phyloP scores from a whole-genome alignment of 331 rosid species.

The Spiraea crenata region DNA sequence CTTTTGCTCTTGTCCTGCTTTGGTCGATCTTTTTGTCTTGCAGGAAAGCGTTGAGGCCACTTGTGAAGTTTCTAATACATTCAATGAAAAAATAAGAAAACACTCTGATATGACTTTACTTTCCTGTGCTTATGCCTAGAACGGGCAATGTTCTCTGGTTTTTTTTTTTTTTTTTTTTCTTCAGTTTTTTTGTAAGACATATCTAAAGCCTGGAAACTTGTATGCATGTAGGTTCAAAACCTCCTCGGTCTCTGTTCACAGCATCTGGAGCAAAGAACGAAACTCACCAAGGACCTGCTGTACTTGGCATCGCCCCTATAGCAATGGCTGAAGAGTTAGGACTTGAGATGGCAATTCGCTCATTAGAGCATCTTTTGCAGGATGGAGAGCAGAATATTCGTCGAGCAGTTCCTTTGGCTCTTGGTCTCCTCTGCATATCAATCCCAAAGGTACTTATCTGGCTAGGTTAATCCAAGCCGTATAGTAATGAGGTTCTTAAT shows the following conservation, averaged over 20 bases:
- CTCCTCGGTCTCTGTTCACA: constrained; percentile 96
- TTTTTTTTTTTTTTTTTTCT: too few relatives aligned
- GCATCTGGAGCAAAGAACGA: constrained; percentile 98
- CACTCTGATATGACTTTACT: constrained; percentile 91
- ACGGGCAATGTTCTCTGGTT: constrained; percentile 73
- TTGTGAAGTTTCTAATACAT: constrained; percentile 93
- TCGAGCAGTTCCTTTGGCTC: constrained; percentile 94
- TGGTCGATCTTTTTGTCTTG: constrained; percentile 21
- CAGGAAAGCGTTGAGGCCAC: constrained; percentile 99
- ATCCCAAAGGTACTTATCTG: constrained; percentile 73
- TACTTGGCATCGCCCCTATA: constrained; percentile 97
- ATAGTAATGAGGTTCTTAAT: neutral
- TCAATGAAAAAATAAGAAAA: constrained; percentile 88
- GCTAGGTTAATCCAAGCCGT: constrained; percentile 5
- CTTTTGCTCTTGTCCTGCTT: constrained; percentile 1
- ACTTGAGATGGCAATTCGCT: constrained; percentile 94
- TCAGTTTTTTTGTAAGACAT: constrained; percentile 18
- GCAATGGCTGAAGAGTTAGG: constrained; percentile 99
- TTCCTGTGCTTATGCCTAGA: constrained; percentile 98
- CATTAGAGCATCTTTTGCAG: constrained; percentile 94
- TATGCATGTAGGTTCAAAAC: constrained; percentile 67
- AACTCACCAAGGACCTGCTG: constrained; percentile 97
- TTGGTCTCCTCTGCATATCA: constrained; percentile 90
- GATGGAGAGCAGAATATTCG: constrained; percentile 98
- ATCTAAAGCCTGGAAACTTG: constrained; percentile 25